A percentile compares a stretch with the other conserved stretches of the same genome.
These are phyloP conservation scores for Fusarium tanahbumbuense DNA, from an alignment of 2,329 filamentous ascomycete species.

Conservation along the genomic window DNA sequence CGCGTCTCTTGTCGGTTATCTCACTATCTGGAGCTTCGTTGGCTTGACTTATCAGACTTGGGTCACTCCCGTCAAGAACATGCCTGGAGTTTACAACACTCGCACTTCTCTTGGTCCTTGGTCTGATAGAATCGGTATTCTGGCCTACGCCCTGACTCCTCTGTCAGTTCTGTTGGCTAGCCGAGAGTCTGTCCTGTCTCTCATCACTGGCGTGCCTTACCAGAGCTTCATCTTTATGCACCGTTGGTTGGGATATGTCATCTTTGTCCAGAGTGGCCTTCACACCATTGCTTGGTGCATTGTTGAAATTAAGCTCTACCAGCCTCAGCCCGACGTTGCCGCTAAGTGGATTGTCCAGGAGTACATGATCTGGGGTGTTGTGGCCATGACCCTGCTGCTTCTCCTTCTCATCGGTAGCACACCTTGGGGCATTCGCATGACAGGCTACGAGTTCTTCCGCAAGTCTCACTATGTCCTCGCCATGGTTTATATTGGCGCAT, in stretches of 20 bases:
- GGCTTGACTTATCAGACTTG: conserved; percentile 76
- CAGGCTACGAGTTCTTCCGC: conserved; percentile 82
- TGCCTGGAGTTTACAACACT: conserved; percentile 68
- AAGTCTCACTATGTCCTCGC: conserved; percentile 80
- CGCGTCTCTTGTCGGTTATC: conserved; percentile 67
- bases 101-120: conserved; percentile 74
- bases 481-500: conserved; percentile 78
- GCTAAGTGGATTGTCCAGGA: conserved; percentile 68
- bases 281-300: conserved; percentile 80
- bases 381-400: conserved; percentile 73
- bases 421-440: conserved; percentile 67
- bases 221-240: conserved; percentile 83
- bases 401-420: conserved; percentile 71
- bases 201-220: conserved; percentile 79
- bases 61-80: conserved; percentile 74
- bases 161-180: conserved; percentile 74
- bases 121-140: conserved; percentile 74
- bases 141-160: conserved; percentile 80
- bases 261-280: conserved; percentile 73
- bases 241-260: conserved; percentile 79
- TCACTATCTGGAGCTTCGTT: conserved; percentile 75
- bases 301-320: conserved; percentile 73
- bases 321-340: conserved; percentile 74
- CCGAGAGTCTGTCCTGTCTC: conserved; percentile 75
- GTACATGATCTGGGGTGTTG: conserved; percentile 80